Conservation (phyloP, 306 rosid species). For the Rosa lucieae region DNA sequence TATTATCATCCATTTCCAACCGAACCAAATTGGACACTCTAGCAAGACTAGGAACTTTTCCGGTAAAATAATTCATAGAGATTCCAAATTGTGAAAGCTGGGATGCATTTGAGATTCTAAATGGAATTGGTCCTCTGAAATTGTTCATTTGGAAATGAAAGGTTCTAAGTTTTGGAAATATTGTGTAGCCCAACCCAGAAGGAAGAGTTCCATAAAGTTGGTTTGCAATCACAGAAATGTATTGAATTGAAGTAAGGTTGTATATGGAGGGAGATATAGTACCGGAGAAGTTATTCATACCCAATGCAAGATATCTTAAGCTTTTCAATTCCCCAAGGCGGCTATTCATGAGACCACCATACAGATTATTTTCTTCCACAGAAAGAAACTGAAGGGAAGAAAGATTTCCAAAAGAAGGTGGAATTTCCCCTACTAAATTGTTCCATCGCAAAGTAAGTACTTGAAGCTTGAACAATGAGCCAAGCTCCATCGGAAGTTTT, state of each 20-base stretch:
- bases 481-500: neutral
- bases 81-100: neutral
- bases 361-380: neutral
- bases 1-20: neutral
- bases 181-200: neutral
- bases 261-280: neutral
- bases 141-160: neutral
- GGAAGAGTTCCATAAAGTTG: constrained; percentile 32
- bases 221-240: constrained; percentile 3
- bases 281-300: neutral
- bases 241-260: neutral
- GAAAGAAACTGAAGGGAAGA: constrained; percentile 6
- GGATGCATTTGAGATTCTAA: constrained; percentile 19
- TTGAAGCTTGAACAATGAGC: constrained; percentile 14
- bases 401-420: constrained; percentile 28
- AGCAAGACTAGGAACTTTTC: constrained; percentile 28
- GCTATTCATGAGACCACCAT: constrained; percentile 5
- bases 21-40: neutral
- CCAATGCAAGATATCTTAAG: neutral
- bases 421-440: constrained; percentile 25
- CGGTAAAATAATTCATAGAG: neutral
- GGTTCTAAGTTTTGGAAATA: neutral
- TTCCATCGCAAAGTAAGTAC: neutral
- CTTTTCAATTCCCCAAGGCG: neutral
- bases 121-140: constrained; percentile 10